phyloP scores from a whole-genome alignment of 306 rosid genomes.

The Malus domestica region ASM211411v1 NC_041791.1:33632001-33632500 shows the following conservation, averaged over 20 bases:
- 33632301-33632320: slow-evolving; percentile 68
- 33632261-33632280: slow-evolving; percentile 58
- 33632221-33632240: slow-evolving; percentile 78
- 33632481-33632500: slow-evolving; percentile 68
- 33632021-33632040: neutral
- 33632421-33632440: slow-evolving; percentile 63
- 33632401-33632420: slow-evolving; percentile 46
- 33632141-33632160: neutral
- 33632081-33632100: slow-evolving; percentile 8
- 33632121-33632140: slow-evolving; percentile 18
- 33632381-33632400: slow-evolving; percentile 77
- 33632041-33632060: neutral
- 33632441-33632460: slow-evolving; percentile 56
- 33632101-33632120: slow-evolving; percentile 20
- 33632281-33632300: slow-evolving; percentile 63
- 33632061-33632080: neutral
- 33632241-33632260: slow-evolving; percentile 54
- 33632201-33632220: slow-evolving; percentile 57
- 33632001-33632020: neutral
- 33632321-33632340: slow-evolving; percentile 51
- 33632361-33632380: slow-evolving; percentile 62
- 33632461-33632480: slow-evolving; percentile 68
- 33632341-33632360: slow-evolving; percentile 56
- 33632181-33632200: too few species aligned
- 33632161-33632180: too few species aligned